Evolutionary conservation across 1,139 yeast genomes (phyloP), one percentile per base, ranked within the genome.

Genomic region (Saccharomyces hybrid): DNA sequence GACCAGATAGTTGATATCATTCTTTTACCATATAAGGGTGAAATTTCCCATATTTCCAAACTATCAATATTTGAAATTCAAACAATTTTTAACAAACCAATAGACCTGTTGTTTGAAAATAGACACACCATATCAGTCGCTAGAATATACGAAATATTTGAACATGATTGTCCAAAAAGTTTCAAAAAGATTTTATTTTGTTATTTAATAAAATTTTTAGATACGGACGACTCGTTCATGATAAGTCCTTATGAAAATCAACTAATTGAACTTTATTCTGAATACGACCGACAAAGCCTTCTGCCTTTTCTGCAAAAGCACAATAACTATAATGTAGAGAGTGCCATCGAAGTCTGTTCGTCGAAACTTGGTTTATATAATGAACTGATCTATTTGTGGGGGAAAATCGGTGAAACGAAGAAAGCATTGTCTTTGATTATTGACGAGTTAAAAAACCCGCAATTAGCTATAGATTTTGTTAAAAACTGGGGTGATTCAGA

Each of bases 341-440:
- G 68, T 34, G 96, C 97, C 0, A 81, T 89, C 19, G 69, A 72
- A 8, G 69, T 85, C 0, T 88, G 96, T 63, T 83, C 83, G 56
- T 57, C 69, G 9, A 75, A 77, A 48, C 76, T 76, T 1, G 75
- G 76, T 14, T 71, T 73, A 50, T 78, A 77, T 34, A 82, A 85
- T 50, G 98, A 91, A 65, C 75, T 89, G 51, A 96, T 93, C 0
- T 90, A 83, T 63, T 71, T 93, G 41, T 77, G 89, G 58, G 96
- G 97, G 6, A 83, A 83, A 63, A 84, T 88, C 31, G 99, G 99
- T 1, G 88, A 88, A 60, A 83, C 85, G 57, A 80, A 79, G 59
- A 78, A 81, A 56, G 98, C 98, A 0, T 72, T 93, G 62, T 78
- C 77, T 58, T 74, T 93, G 52, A 90, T 93, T 19, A 83, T 90